Conservation (phyloP, 441 rosid genomes). For the Euphorbia corollata region DNA sequence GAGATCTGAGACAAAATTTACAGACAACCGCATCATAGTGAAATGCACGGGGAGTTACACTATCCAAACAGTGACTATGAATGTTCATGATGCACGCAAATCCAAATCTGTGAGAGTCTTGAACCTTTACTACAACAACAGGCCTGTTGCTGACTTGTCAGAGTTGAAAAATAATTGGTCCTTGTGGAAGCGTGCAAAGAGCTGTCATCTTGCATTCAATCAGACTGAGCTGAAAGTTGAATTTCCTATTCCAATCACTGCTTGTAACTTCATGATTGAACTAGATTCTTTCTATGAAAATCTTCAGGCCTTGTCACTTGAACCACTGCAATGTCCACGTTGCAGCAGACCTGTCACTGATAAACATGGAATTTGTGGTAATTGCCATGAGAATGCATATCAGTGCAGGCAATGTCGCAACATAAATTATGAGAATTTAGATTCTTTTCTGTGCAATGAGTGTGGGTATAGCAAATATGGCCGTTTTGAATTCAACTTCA, state of each 20-base stretch:
- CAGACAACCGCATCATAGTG: slow-evolving; percentile 97
- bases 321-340: slow-evolving; percentile 99
- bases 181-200: slow-evolving; percentile 99
- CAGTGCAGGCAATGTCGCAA: slow-evolving; percentile 99
- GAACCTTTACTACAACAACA: slow-evolving; percentile 94
- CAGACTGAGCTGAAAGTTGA: slow-evolving; percentile 99
- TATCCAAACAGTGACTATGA: slow-evolving; percentile 96
- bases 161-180: slow-evolving; percentile 99
- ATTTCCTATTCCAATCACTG: slow-evolving; percentile 98
- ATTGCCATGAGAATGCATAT: slow-evolving; percentile 99
- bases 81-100: slow-evolving; percentile 99
- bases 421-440: slow-evolving; percentile 95
- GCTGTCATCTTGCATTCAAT: slow-evolving; percentile 97
- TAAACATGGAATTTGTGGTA: slow-evolving; percentile 97
- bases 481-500: slow-evolving; percentile 98
- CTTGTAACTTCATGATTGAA: slow-evolving; percentile 99
- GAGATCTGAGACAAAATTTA: slow-evolving; percentile 99
- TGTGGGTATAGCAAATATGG: slow-evolving; percentile 99
- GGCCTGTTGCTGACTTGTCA: slow-evolving; percentile 95
- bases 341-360: slow-evolving; percentile 98
- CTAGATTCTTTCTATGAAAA: slow-evolving; percentile 99
- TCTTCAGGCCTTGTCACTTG: slow-evolving; percentile 99
- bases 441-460: slow-evolving; percentile 99
- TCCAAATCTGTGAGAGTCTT: slow-evolving; percentile 98
- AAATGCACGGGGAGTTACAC: slow-evolving; percentile 99